Base-by-base conservation (phyloP, 1,284 basidiomycete genomes). In the Sparassis latifolia region DNA sequence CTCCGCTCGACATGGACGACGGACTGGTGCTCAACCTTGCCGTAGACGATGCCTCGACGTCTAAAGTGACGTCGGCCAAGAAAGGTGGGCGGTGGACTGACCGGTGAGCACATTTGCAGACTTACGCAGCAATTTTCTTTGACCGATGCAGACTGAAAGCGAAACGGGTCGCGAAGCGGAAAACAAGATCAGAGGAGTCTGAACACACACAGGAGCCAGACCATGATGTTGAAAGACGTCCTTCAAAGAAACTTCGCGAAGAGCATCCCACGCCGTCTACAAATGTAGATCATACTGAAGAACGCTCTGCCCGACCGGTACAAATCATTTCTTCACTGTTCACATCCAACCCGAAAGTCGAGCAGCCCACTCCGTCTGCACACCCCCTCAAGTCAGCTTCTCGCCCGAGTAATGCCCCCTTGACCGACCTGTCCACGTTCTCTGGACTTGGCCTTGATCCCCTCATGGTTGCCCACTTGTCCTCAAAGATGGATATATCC, bases 321-420 rank as follows among this genome's bases (percentile, higher is more conserved):
- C 90, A 94, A 63, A 75, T 94, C 54, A 92, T 97, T 58, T 97
- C 94, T 0, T 95, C 92, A 2, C 77, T 97, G 3, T 97, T 97
- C 73, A 84, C 91, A 1, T 89, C 81, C 53, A 91, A 89, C 61
- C 89, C 84, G 5, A 82, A 79, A 66, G 65, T 89, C 30, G 75
- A 81, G 20, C 58, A 66, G 10, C 74, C 74, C 28, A 55, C 63
- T 6, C 58, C 60, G 35, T 59, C 61, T n/a, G 51, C 64, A 10
- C 46, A 57, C 20, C 53, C 54, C 2, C 20, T 20, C 20, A 71
- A 67, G 56, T 43, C 55, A 2, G 57, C 61, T 32, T 66, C 71
- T 5, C 71, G 73, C 42, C 92, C 92, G 0, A 92, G 89, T 56
- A 95, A 95, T 75, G 92, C 91, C 0, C 90, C 92, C 2, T 72